Base-by-base conservation (phyloP, 2,329 filamentous ascomycete genomes). In the Dissoconium aciculare region DNA sequence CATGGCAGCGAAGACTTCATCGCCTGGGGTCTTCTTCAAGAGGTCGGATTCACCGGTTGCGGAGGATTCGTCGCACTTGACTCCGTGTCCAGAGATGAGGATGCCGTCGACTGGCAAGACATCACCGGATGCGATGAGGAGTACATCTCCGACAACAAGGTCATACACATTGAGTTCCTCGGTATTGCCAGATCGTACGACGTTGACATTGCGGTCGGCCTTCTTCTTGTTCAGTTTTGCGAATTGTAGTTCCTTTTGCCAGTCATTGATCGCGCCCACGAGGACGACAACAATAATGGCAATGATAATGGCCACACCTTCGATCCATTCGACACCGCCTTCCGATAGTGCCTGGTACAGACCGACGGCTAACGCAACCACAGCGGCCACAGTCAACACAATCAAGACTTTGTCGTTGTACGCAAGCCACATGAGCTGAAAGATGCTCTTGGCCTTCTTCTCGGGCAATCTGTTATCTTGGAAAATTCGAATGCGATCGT, bases 341-440 rank as follows among this genome's bases (percentile, higher is more conserved):
- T 70, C 56, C 3, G 62, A 71, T 11, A 50, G 35, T 2, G 45
- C 43, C 46, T 84, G 74, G 44, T 82, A 83, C 2, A 84, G 68
- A 27, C 79, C 79, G 24, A 85, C 67, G 1, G 71, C 74, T 15
- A 85, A 61, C 2, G 79, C 83, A 19, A 85, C 71, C n/a, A 69
- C 61, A 1, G 78, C 79, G 5, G 78, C 78, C 12, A 74, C 62
- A 1, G 75, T 77, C 35, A 83, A 61, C 4, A 83, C 57, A 32
- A 83, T 78, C 31, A 83, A 59, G 8, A 85, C 72, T 46, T 84
- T 85, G 55, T 85, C 79, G 49, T 84, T 83, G 56, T 81, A 82
- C 1, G 78, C 78, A 45, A 82, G 77, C 79, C 79, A 85, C 39
- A 81, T 78, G 25, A 84, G 57, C 46, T 74, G 63, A 37, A 77